Conservation (phyloP, 1,139 yeast genomes). For the Diutina rugosa region DNA sequence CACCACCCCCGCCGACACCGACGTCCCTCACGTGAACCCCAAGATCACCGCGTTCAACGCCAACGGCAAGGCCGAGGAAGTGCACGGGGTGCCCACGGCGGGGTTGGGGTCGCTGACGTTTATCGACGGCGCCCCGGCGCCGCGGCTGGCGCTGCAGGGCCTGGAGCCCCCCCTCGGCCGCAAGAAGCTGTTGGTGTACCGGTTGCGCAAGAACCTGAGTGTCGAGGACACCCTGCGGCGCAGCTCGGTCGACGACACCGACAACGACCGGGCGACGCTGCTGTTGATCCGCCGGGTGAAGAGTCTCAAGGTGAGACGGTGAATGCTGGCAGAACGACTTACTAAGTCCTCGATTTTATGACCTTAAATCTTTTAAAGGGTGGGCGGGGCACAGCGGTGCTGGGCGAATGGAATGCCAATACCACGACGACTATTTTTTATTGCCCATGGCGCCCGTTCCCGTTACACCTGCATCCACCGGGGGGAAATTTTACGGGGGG, state of each 20-base stretch:
- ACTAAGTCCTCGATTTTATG: too few relatives aligned
- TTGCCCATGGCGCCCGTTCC: background rate
- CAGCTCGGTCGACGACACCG: constrained; percentile 21
- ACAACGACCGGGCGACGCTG: constrained; percentile 16
- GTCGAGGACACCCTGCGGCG: constrained; percentile 22
- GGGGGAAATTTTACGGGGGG: too few relatives aligned
- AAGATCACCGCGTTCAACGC: constrained; percentile 62
- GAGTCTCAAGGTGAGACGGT: constrained; percentile 64
- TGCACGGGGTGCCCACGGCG: constrained; percentile 75
- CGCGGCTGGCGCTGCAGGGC: constrained; percentile 24
- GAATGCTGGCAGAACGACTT: background rate
- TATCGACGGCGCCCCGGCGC: constrained; percentile 94
- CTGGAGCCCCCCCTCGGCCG: constrained; percentile 29
- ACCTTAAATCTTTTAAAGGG: too few relatives aligned
- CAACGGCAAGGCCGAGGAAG: constrained; percentile 49
- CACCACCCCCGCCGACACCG: constrained; percentile 4
- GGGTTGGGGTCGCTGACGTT: constrained; percentile 92
- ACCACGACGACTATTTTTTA: too few relatives aligned
- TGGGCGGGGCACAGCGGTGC: too few relatives aligned
- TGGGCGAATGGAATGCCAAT: too few relatives aligned
- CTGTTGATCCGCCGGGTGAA: constrained; percentile 73
- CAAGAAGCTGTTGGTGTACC: constrained; percentile 66
- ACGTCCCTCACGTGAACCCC: constrained; percentile 33
- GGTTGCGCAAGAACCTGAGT: constrained; percentile 37
- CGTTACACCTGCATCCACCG: background rate